Conservation (phyloP, 148 eudicot species). For the Polygonum maritimum region DNA sequence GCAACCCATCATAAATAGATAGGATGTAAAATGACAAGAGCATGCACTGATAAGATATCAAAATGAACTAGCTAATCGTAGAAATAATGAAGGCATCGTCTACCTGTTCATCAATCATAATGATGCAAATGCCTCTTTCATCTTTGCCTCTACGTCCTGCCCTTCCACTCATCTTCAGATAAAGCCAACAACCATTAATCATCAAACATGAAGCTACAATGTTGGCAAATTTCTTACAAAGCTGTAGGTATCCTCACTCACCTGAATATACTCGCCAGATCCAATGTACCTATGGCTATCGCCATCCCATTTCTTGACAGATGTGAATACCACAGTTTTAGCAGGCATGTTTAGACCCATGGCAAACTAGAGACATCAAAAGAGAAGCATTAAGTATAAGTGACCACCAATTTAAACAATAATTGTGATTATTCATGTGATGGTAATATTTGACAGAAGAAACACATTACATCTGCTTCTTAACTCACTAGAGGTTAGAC, state of each 20-base stretch:
- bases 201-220: not conserved
- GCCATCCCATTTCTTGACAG: conserved; percentile 95
- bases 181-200: conserved; percentile 4
- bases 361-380: conserved; percentile 62
- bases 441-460: conserved; percentile 20
- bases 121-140: conserved; percentile 95
- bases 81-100: not conserved
- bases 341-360: conserved; percentile 99
- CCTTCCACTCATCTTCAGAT: conserved; percentile 91
- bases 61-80: not conserved
- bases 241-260: conserved; percentile 31
- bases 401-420: not conserved
- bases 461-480: not conserved
- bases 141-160: conserved; percentile 99
- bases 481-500: too few species aligned
- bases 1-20: not conserved
- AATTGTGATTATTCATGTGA: not conserved
- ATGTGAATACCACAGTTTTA: conserved; percentile 95
- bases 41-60: not conserved
- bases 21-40: not conserved
- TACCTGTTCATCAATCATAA: conserved; percentile 98
- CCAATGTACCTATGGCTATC: conserved; percentile 90
- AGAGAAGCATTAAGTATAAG: not conserved
- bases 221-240: not conserved
- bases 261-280: conserved; percentile 99